A percentile compares a stretch with the other conserved stretches of the same genome.
Evolutionary conservation across 805 yeast species (phyloP).

Genomic region (Candida sphagnicola): DNA sequence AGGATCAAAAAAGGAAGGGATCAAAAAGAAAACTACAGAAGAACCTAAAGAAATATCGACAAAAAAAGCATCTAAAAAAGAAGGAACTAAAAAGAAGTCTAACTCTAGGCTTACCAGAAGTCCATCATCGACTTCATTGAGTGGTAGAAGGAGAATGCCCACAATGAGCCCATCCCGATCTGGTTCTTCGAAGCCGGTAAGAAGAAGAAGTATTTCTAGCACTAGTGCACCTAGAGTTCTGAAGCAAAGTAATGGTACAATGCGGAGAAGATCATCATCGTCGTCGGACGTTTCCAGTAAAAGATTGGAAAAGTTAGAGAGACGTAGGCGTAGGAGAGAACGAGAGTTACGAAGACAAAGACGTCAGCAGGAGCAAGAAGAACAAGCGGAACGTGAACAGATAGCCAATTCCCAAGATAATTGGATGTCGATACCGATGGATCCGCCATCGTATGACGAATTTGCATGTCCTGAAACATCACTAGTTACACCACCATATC

Average conservation of each 20-base stretch:
- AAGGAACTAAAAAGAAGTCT: not conserved
- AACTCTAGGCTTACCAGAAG: not conserved
- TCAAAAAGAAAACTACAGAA: too few species aligned
- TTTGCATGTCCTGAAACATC: conserved; percentile 8
- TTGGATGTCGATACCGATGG: not conserved
- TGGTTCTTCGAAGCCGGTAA: too few species aligned
- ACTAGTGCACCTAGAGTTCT: too few species aligned
- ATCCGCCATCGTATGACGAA: conserved; percentile 7
- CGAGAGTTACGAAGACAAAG: not conserved
- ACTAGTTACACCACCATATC: conserved; percentile 22
- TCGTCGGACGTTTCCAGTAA: not conserved
- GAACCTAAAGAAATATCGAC: too few species aligned
- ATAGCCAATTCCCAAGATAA: conserved; percentile 7
- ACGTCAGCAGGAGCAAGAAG: not conserved
- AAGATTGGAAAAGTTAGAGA: not conserved
- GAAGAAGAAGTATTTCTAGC: not conserved
- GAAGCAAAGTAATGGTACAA: not conserved
- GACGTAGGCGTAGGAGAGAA: conserved; percentile 1
- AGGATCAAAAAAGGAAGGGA: not conserved
- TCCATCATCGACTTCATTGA: conserved; percentile 2
- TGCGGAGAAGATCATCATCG: not conserved
- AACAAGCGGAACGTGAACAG: not conserved
- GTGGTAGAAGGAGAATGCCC: not conserved
- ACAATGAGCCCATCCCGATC: not conserved
- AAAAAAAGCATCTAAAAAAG: not conserved